Conservation (phyloP, 129 eudicot species). For the Lonicera japonica region DNA sequence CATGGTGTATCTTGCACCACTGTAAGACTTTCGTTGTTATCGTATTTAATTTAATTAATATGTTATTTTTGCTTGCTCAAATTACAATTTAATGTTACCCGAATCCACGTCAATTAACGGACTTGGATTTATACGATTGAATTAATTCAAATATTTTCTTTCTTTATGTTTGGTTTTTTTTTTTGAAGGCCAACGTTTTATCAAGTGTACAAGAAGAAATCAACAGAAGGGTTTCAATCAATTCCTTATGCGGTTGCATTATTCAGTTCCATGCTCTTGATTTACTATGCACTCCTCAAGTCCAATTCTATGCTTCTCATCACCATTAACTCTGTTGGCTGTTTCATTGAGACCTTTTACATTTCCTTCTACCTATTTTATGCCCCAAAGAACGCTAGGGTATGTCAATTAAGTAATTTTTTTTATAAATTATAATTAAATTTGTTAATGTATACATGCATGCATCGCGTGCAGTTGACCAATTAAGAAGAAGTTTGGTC, state of each 20-base stretch:
- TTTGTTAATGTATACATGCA: neutral
- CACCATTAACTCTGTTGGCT: conserved; percentile 75
- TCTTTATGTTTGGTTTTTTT: no score
- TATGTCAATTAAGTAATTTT: conserved; percentile 6
- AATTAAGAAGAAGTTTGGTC: no score
- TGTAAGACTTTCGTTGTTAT: conserved; percentile 36
- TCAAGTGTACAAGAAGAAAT: conserved; percentile 64
- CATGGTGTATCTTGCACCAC: conserved; percentile 69
- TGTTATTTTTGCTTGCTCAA: no score
- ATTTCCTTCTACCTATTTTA: conserved; percentile 59
- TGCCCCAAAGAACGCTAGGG: conserved; percentile 58
- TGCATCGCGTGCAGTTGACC: neutral
- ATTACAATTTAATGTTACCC: no score
- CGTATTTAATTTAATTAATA: neutral
- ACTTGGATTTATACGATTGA: neutral
- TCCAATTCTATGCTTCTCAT: conserved; percentile 54
- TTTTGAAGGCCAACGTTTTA: conserved; percentile 83
- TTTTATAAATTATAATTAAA: neutral
- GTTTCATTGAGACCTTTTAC: conserved; percentile 57
- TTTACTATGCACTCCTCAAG: conserved; percentile 76
- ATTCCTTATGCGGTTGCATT: conserved; percentile 75
- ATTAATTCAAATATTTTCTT: neutral
- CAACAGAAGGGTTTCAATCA: conserved; percentile 75
- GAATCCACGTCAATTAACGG: no score
- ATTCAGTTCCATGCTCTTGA: conserved; percentile 82